These are phyloP conservation scores for Penicillium taxi DNA, from an alignment of 495 filamentous ascomycete genomes.

Conservation along the genomic window DNA sequence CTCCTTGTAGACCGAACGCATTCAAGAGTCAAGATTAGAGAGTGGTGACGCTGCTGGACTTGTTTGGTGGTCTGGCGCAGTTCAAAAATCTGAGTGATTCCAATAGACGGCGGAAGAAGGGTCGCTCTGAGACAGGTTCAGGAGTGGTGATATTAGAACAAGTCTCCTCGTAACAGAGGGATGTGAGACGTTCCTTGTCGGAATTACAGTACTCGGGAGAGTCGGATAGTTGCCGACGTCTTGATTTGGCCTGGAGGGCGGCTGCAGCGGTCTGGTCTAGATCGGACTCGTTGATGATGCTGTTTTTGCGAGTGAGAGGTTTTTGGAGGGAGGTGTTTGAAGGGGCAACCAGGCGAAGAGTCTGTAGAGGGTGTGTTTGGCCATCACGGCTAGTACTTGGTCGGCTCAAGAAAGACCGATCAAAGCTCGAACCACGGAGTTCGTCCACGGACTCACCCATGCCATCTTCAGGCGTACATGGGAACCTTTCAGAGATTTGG, in stretches of 20 bases:
- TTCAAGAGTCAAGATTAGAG: slow-evolving; percentile 9
- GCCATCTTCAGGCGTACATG: slow-evolving; percentile 26
- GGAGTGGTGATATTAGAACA: slow-evolving; percentile 14
- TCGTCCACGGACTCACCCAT: slow-evolving; percentile 7
- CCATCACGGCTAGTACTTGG: slow-evolving; percentile 18
- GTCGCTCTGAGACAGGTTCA: slow-evolving; percentile 8
- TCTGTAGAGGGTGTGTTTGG: slow-evolving; percentile 23
- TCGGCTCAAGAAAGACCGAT: slow-evolving; percentile 15
- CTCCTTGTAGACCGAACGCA: slow-evolving; percentile 7
- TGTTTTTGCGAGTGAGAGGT: slow-evolving; percentile 25
- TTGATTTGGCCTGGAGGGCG: slow-evolving; percentile 32
- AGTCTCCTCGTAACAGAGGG: slow-evolving; percentile 33
- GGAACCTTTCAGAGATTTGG: slow-evolving; percentile 23
- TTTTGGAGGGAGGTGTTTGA: slow-evolving; percentile 32
- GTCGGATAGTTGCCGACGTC: slow-evolving; percentile 30
- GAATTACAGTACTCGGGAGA: slow-evolving; percentile 18
- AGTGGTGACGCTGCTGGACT: slow-evolving; percentile 16
- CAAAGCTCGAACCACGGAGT: slow-evolving; percentile 13
- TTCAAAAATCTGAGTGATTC: slow-evolving; percentile 29
- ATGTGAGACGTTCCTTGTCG: slow-evolving; percentile 25
- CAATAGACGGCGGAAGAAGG: slow-evolving; percentile 28
- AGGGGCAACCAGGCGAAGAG: slow-evolving; percentile 33
- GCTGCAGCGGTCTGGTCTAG: slow-evolving; percentile 34
- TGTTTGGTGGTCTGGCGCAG: slow-evolving; percentile 18
- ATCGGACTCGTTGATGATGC: slow-evolving; percentile 20